Conservation (phyloP, 768 basidiomycete genomes). For the Boletus rubescentipes region DNA sequence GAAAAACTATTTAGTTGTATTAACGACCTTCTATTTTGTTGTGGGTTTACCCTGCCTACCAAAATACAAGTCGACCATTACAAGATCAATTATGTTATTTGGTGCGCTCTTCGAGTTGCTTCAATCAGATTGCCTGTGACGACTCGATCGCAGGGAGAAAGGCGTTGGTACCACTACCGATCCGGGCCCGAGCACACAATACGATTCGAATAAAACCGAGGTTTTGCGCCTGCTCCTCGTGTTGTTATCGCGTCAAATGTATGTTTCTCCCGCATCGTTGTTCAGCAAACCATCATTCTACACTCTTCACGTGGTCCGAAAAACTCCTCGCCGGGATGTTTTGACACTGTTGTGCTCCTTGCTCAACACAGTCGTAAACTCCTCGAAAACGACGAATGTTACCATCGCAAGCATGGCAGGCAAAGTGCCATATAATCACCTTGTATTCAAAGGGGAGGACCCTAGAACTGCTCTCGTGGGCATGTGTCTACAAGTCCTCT, state of each 20-base stretch:
- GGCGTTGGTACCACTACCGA: conserved; percentile 88
- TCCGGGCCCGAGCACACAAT: conserved; percentile 57
- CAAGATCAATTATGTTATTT: conserved; percentile 85
- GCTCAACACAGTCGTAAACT: conserved; percentile 86
- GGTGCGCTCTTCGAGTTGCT: conserved; percentile 48
- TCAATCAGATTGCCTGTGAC: conserved; percentile 4
- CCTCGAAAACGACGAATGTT: conserved; percentile 47
- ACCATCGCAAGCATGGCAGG: conserved; percentile 71
- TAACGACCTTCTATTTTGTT: conserved; percentile 89
- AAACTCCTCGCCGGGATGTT: conserved; percentile 76
- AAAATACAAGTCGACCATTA: conserved; percentile 75
- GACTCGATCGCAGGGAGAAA: conserved; percentile 67
- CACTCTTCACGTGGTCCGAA: conserved; percentile 74
- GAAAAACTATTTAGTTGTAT: conserved; percentile 78
- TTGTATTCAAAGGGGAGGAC: conserved; percentile 89
- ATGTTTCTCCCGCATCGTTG: conserved; percentile 67
- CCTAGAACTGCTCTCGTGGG: conserved; percentile 68
- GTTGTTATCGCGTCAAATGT: conserved; percentile 88
- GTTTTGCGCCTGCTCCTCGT: conserved; percentile 87
- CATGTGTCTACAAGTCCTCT: conserved; percentile 75
- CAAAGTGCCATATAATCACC: conserved; percentile 84
- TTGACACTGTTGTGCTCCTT: conserved; percentile 91
- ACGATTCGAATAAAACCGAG: conserved; percentile 84
- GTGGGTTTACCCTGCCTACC: conserved; percentile 86
- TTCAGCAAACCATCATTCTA: conserved; percentile 75